Conservation (phyloP, 768 basidiomycete species). For the Baorangia bicolor region DNA sequence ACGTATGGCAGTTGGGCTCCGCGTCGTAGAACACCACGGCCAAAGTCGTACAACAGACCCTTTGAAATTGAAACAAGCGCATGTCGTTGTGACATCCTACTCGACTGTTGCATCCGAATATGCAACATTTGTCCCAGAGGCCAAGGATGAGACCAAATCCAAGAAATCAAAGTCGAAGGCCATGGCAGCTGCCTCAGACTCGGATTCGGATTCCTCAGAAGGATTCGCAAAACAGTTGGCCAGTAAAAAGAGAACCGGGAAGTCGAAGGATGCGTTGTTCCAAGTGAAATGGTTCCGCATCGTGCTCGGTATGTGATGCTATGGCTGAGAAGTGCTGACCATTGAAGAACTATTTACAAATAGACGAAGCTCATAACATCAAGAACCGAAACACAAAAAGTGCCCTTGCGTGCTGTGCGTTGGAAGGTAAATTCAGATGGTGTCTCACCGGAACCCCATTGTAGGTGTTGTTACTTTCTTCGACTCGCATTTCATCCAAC, state of each 20-base stretch:
- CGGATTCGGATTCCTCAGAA: conserved; percentile 38
- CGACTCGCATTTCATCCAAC: background rate
- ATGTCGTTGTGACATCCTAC: conserved; percentile 88
- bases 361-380: conserved; percentile 94
- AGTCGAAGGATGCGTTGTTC: conserved; percentile 66
- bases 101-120: conserved; percentile 81
- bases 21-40: conserved; percentile 85
- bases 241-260: conserved; percentile 43
- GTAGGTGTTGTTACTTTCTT: conserved; percentile 33
- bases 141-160: conserved; percentile 55
- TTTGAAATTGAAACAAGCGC: conserved; percentile 46
- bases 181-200: conserved; percentile 26
- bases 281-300: conserved; percentile 80
- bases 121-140: conserved; percentile 45
- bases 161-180: conserved; percentile 41
- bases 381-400: conserved; percentile 82
- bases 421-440: conserved; percentile 83
- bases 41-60: conserved; percentile 68
- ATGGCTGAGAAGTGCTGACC: background rate
- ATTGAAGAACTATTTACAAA: background rate
- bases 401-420: conserved; percentile 72
- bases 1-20: conserved; percentile 64
- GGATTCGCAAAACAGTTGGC: conserved; percentile 41
- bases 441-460: conserved; percentile 84
- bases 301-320: conserved; percentile 63